Evolutionary conservation across 2,329 filamentous ascomycete genomes (phyloP).

Genomic region (Hirsutella thompsonii): DNA sequence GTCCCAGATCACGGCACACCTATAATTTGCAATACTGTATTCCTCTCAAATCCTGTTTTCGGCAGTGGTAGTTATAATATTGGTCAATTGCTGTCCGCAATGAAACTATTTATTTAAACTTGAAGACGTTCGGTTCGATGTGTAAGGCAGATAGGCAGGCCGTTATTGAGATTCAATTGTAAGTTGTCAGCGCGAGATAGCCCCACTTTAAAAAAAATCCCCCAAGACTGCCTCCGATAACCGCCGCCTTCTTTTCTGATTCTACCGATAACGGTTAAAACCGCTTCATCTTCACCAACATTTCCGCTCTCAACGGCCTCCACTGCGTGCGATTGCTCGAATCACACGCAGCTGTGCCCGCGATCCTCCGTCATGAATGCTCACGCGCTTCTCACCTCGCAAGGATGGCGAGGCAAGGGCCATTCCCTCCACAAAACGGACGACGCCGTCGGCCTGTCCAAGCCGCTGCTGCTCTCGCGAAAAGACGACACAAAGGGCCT

Average conservation of each 20-base stretch:
- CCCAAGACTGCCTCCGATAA: neutral
- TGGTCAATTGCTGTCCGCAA: too few species aligned
- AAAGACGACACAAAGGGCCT: slow-evolving; percentile 74
- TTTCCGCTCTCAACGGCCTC: neutral
- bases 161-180: too few species aligned
- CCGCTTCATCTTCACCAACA: too few species aligned
- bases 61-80: too few species aligned
- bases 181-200: too few species aligned
- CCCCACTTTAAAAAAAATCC: neutral
- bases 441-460: slow-evolving; percentile 64
- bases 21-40: too few species aligned
- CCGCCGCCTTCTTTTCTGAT: neutral
- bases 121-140: too few species aligned
- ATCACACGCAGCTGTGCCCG: neutral
- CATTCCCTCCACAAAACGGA: slow-evolving; percentile 71
- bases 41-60: too few species aligned
- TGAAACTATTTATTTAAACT: too few species aligned
- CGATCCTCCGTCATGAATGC: slow-evolving; percentile 54
- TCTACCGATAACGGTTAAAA: too few species aligned
- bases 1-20: too few species aligned
- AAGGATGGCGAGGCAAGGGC: slow-evolving; percentile 83
- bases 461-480: slow-evolving; percentile 70
- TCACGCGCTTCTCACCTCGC: slow-evolving; percentile 65
- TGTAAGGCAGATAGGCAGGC: too few species aligned
- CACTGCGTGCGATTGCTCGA: neutral